Evolutionary conservation across 441 rosid species (phyloP), one percentile per base, ranked within the genome.

Genomic region (Corymbia citriodora): DNA sequence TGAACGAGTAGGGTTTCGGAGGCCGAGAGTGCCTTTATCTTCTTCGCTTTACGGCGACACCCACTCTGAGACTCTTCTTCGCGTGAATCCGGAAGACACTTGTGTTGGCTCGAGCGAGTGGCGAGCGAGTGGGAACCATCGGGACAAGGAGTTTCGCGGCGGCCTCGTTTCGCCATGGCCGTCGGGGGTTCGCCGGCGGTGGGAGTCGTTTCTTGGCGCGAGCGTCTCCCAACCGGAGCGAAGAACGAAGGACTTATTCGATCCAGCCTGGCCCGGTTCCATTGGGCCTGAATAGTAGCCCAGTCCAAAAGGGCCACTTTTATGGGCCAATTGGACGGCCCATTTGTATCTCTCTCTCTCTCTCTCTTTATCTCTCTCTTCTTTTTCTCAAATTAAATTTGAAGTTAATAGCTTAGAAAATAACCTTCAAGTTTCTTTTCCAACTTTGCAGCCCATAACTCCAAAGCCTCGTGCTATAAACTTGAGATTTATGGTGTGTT

Each of bases 1-100:
- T 91, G 91, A 49, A 89, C 59, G 87, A 89, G 92, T 92, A 86
- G 92, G 94, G 93, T 89, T 94, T 90, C 88, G 81, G 91, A 82
- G 89, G 90, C 90, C 10, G 89, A 90, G 29, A 82, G 61, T 31
- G 89, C 63, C n/a, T 91, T 92, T 55, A 87, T 91, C 90, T 89
- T 91, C 91, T 90, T 95, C 87, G 83, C 45, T 85, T 87, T 89
- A 48, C 74, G 87, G 57, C 53, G 29, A 14, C 49, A 48, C 88
- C 87, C 49, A 33, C 63, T 72, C 87, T 50, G 89, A 55, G 55
- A 54, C 52, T n/a, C 87, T 65, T 92, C 90, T 25, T 90, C 87
- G 54, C 52, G 48, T 40, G 50, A 74, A 74, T 40, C 85, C 21
- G 85, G 85, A 74, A 45, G 52, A 74, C 85, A 29, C n/a, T 74